phyloP scores from a whole-genome alignment of 192 early-diverging fungal species.

The Entrophospora sp. region DNA sequence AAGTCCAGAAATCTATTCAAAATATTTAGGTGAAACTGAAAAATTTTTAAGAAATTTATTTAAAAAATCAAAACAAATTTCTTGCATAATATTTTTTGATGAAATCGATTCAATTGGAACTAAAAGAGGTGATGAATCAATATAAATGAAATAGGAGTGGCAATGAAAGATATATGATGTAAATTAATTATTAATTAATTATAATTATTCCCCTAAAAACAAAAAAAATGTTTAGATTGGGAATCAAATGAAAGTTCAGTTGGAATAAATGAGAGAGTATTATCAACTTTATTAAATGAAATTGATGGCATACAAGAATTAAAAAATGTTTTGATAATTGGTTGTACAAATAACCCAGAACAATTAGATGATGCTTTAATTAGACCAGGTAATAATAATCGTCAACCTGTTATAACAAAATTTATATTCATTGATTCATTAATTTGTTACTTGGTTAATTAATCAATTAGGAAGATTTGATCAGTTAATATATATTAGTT shows the following conservation, averaged over 20 bases:
- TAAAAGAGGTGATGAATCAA: conserved; percentile 60
- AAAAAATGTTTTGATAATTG: conserved; percentile 77
- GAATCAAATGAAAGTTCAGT: conserved; percentile 50
- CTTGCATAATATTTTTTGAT: conserved; percentile 91
- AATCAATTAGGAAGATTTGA: conserved; percentile 69
- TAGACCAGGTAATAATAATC: conserved; percentile 52
- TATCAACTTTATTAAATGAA: conserved; percentile 93
- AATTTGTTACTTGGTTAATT: not conserved
- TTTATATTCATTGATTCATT: not conserved
- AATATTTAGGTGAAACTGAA: conserved; percentile 94
- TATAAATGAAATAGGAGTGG: too few relatives aligned
- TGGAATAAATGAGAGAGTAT: conserved; percentile 80
- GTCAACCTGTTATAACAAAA: too few relatives aligned
- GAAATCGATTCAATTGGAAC: conserved; percentile 87
- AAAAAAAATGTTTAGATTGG: conserved; percentile 25
- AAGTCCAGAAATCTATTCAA: conserved; percentile 86
- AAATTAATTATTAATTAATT: too few relatives aligned
- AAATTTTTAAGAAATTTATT: conserved; percentile 70
- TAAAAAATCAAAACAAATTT: conserved; percentile 66
- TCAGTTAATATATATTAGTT: conserved; percentile 64
- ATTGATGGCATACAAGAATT: conserved; percentile 94
- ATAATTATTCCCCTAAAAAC: not conserved
- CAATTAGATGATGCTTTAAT: conserved; percentile 80
- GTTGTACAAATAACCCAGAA: conserved; percentile 84
- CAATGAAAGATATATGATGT: too few relatives aligned